Evolutionary conservation across 352 stramenopile species (phyloP), one percentile per base, ranked within the genome.

Genomic region (Pythium plurisporium): DNA sequence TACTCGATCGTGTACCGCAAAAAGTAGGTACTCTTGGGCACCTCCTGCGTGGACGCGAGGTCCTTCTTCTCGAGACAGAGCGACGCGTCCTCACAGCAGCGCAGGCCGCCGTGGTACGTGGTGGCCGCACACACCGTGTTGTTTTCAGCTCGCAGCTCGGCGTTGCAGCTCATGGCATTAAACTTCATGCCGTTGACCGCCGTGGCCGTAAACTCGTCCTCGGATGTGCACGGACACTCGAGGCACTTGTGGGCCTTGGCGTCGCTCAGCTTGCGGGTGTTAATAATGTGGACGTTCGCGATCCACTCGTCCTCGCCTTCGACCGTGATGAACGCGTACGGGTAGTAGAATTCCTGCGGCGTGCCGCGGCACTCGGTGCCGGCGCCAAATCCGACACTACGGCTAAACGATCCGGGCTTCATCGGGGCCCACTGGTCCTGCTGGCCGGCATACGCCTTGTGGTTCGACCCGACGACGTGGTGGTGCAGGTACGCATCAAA

Each of bases 401-500:
- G 78, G 45, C 72, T 89, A 33, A 87, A 85, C 41, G 75, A 75
- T n/a, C 68, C 65, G 17, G 76, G 78, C 50, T 91, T 91, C 79
- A 89, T 91, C n/a, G 80, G 79, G 6, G 78, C 66, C 69, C 71
- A 80, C 36, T 73, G 73, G 49, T 57, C 70, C 36, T 73, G 64
- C 49, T 76, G 68, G 33, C 73, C 57, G 23, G 66, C 69, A 64
- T 91, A 89, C 23, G 74, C 64, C 45, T 86, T 69, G 65, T 89
- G 79, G 36, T 79, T 79, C 9, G 78, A 89, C 20, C 78, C 78
- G 27, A 89, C 80, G 7, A 93, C 82, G 67, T 93, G 81, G 67
- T 93, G 82, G 64, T 93, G 82, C 49, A 93, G 59, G 57, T 93
- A 93, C 19, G 82, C 82, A 43, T 93, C 82, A 58, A 72, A 93